Evolutionary conservation across 1,284 basidiomycete species (phyloP).

Genomic region (Apiotrichum mycotoxinovorans): DNA sequence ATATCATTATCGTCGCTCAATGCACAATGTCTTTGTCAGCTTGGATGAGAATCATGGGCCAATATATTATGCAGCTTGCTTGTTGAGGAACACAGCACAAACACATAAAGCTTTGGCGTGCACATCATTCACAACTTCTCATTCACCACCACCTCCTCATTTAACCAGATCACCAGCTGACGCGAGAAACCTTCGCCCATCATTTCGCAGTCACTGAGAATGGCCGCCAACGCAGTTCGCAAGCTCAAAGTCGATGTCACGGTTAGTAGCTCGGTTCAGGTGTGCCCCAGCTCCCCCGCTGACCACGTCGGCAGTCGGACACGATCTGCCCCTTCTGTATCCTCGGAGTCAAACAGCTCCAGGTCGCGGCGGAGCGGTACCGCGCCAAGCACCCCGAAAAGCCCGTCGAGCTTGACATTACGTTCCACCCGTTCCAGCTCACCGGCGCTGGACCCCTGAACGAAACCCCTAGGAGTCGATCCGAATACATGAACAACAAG

Average conservation of each 20-base stretch:
- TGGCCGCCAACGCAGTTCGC: conserved; percentile 3
- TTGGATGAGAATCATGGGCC: no score
- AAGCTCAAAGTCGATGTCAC: conserved; percentile 29
- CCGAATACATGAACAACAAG: conserved; percentile 30
- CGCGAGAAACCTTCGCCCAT: background rate
- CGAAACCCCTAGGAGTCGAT: conserved; percentile 25
- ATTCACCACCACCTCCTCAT: background rate
- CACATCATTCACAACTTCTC: no score
- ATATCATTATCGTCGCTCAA: no score
- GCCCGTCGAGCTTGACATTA: conserved; percentile 25
- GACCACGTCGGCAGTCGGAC: conserved; percentile 24
- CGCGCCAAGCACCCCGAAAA: conserved; percentile 15
- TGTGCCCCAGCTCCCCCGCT: background rate
- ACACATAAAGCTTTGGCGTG: no score
- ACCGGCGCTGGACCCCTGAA: conserved; percentile 23
- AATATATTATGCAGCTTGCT: no score
- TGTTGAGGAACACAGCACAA: no score
- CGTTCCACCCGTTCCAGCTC: conserved; percentile 47
- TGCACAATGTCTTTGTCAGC: no score
- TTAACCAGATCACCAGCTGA: no score
- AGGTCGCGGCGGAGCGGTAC: conserved; percentile 17
- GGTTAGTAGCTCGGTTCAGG: conserved; percentile 10
- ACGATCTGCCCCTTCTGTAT: conserved; percentile 40
- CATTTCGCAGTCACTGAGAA: background rate
- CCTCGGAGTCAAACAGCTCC: conserved; percentile 35